phyloP scores from a whole-genome alignment of 2,329 filamentous ascomycete genomes.

The Calonectria pseudoturangicola region DNA sequence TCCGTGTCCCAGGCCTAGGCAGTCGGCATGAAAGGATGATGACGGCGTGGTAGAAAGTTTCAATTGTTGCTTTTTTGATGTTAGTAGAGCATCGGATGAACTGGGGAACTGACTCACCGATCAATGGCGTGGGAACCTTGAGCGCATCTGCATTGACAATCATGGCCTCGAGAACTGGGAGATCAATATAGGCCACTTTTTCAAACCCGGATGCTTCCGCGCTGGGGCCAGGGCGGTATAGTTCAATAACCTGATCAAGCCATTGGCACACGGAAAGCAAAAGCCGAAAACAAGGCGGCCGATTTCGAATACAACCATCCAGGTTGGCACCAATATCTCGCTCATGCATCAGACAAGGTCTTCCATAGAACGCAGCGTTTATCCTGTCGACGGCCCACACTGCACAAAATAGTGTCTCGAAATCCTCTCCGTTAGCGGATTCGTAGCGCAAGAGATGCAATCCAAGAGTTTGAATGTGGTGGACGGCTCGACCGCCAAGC shows the following conservation, averaged over 20 bases:
- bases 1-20: slow-evolving; percentile 62
- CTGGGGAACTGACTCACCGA: slow-evolving; percentile 63
- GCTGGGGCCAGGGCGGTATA: slow-evolving; percentile 74
- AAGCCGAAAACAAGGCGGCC: slow-evolving; percentile 73
- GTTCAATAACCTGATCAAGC: slow-evolving; percentile 75
- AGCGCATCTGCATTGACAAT: slow-evolving; percentile 73
- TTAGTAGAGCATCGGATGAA: slow-evolving; percentile 44
- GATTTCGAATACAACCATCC: slow-evolving; percentile 69
- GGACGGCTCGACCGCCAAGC: slow-evolving; percentile 71
- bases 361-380: slow-evolving; percentile 75
- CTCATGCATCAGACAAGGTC: slow-evolving; percentile 76
- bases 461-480: slow-evolving; percentile 74
- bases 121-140: slow-evolving; percentile 67
- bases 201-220: slow-evolving; percentile 63
- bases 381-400: slow-evolving; percentile 78
- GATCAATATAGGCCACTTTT: slow-evolving; percentile 69
- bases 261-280: slow-evolving; percentile 73
- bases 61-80: slow-evolving; percentile 70
- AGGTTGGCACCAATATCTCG: slow-evolving; percentile 74
- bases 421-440: slow-evolving; percentile 62
- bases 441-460: slow-evolving; percentile 70
- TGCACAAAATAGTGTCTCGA: slow-evolving; percentile 73
- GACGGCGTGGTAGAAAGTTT: slow-evolving; percentile 79
- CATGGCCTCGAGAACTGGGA: slow-evolving; percentile 75
- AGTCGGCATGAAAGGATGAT: slow-evolving; percentile 78